Conservation (phyloP, 805 yeast genomes). For the Zygotorulaspora danielsina region DNA sequence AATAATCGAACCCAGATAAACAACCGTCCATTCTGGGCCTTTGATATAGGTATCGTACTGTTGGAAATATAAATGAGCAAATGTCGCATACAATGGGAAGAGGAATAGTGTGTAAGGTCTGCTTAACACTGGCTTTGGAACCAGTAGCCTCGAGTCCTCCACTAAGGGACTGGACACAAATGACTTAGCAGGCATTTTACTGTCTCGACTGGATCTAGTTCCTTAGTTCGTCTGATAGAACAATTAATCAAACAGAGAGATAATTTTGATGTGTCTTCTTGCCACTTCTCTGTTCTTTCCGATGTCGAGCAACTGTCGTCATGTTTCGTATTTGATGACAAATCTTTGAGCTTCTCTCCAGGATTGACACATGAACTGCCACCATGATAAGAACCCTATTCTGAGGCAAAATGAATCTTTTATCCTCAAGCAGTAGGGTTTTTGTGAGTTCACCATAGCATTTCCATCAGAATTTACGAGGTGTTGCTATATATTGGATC, state of each 20-base stretch:
- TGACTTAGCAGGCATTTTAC: conserved; percentile 22
- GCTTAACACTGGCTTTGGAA: conserved; percentile 53
- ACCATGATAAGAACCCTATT: no score
- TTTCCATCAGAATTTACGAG: no score
- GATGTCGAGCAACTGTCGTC: not conserved
- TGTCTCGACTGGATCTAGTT: not conserved
- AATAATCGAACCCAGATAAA: conserved; percentile 67
- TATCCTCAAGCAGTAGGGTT: no score
- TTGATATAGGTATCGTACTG: conserved; percentile 78
- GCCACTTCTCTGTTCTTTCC: not conserved
- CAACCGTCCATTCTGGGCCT: conserved; percentile 95
- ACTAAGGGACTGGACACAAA: conserved; percentile 72
- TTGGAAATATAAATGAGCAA: conserved; percentile 56
- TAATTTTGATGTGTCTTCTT: not conserved
- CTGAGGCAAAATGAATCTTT: no score
- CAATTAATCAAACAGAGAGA: not conserved
- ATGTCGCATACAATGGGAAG: conserved; percentile 68
- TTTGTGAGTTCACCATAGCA: no score
- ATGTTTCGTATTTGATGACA: not conserved
- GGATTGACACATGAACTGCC: no score
- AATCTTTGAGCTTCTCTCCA: no score
- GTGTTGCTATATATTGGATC: no score
- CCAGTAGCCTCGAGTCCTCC: conserved; percentile 66
- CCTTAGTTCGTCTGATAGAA: not conserved
- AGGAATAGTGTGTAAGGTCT: conserved; percentile 86